Conservation (phyloP, 2,329 filamentous ascomycete species). For the Ceratocystis harringtonii region DNA sequence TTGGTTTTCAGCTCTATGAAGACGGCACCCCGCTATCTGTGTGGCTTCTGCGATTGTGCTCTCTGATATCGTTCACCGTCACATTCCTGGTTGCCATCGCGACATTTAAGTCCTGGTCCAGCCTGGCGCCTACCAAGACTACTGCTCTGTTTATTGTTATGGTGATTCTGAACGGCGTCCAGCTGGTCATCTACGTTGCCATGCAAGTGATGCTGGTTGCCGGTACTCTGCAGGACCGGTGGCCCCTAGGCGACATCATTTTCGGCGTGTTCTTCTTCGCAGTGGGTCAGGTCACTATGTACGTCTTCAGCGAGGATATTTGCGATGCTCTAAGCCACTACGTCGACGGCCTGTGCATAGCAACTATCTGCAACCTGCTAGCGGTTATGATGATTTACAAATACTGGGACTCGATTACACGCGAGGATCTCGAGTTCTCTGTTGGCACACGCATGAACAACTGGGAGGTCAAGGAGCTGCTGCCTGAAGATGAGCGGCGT, state of each 20-base stretch:
- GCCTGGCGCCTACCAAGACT: constrained; percentile 71
- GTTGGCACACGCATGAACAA: constrained; percentile 91
- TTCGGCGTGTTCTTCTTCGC: constrained; percentile 89
- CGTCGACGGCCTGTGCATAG: constrained; percentile 85
- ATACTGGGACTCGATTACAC: constrained; percentile 99
- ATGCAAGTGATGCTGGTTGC: constrained; percentile 81
- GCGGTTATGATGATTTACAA: constrained; percentile 99
- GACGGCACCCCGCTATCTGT: constrained; percentile 87
- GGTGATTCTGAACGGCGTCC: constrained; percentile 80
- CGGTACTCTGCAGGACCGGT: constrained; percentile 83
- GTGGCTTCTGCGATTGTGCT: constrained; percentile 75
- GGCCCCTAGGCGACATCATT: constrained; percentile 81
- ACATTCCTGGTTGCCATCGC: constrained; percentile 76
- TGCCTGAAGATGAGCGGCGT: constrained; percentile 66
- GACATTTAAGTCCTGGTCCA: constrained; percentile 86
- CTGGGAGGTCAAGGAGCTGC: constrained; percentile 92
- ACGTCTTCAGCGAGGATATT: constrained; percentile 73
- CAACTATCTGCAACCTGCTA: constrained; percentile 81
- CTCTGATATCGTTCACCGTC: constrained; percentile 67
- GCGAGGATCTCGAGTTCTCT: constrained; percentile 94
- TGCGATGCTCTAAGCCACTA: constrained; percentile 81
- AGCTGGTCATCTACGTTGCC: constrained; percentile 67
- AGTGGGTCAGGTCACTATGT: constrained; percentile 80
- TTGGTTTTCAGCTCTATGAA: constrained; percentile 96
- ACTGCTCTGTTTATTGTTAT: constrained; percentile 80